Evolutionary conservation across 2,329 filamentous ascomycete species (phyloP), one percentile per base, ranked within the genome.

Genomic region (Pezicula radicicola): DNA sequence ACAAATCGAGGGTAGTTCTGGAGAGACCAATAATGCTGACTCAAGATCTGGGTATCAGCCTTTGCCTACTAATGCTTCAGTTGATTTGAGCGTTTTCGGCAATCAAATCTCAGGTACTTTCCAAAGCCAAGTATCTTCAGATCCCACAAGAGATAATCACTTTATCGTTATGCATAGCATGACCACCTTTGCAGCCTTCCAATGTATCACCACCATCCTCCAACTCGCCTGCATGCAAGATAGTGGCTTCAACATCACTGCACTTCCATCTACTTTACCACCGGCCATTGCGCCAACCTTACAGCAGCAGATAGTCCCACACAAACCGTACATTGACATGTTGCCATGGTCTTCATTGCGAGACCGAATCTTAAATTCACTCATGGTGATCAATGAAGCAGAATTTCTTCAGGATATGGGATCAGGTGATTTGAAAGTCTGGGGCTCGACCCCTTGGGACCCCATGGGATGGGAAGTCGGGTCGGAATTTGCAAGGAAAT

Each of bases 371-470:
- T 35, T 59, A 27, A 53, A 50, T 33, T 59, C 56, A 28, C 42
- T 48, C n/a, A 33, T 45, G n/a, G 50, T 43, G 13, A 59, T 60
- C 36, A 60, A 60, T 52, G 56, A 60, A 46, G 13, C 21, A 3
- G 56, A 60, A 27, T 57, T 59, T 40, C 15, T 51, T 9, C 19
- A 35, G n/a, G 54, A 60, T 48, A 54, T 57, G 53, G 21, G 35
- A 27, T 53, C 45, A 46, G 41, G 41, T 7, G 18, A 58, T 42
- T 50, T 66, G 13, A 60, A 59, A 45, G 57, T 68, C 18, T 67
- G 66, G 64, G 59, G 60, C 7, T 57, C 55, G 36, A 49, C 36
- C n/a, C 62, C 64, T 35, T 66, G 63, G 60, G 62, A 67, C 54
- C 57, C 63, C 8, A 52, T 44, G 5, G 60, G 61, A 0, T 67